A percentile compares a stretch with the other conserved stretches of the same genome.
phyloP scores from a whole-genome alignment of 768 basidiomycete genomes.

The Tulasnella sp. region DNA sequence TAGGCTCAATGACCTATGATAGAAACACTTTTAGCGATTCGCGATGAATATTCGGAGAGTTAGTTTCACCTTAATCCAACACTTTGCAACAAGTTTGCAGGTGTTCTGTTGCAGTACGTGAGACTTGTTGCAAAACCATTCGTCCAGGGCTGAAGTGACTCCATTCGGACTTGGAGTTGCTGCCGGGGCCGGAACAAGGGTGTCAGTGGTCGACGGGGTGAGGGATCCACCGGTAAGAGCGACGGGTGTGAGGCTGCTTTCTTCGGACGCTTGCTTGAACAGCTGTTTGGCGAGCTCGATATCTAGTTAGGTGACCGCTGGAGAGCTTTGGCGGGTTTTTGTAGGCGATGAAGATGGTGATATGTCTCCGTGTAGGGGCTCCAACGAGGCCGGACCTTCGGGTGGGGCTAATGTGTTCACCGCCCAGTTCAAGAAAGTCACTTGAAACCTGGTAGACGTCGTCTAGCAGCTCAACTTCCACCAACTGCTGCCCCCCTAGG shows the following conservation, averaged over 20 bases:
- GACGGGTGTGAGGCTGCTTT: conserved; percentile 10
- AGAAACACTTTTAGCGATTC: not conserved
- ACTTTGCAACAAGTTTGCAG: conserved; percentile 41
- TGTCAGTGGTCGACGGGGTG: conserved; percentile 34
- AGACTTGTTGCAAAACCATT: conserved; percentile 38
- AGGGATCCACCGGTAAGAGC: conserved; percentile 23
- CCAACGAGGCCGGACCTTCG: not conserved
- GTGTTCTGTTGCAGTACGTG: conserved; percentile 38
- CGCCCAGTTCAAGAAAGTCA: not conserved
- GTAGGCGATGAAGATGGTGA: not conserved
- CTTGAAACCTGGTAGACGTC: conserved; percentile 14
- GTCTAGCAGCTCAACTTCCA: conserved; percentile 3
- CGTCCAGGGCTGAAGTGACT: conserved; percentile 35
- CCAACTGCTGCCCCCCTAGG: not conserved
- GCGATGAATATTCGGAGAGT: not conserved
- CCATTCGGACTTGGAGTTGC: not conserved
- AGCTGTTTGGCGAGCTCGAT: conserved; percentile 24
- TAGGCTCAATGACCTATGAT: conserved; percentile 38
- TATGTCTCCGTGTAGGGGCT: not conserved
- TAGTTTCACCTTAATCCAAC: conserved; percentile 42
- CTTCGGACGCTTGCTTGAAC: conserved; percentile 22
- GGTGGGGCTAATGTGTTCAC: not conserved
- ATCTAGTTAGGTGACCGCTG: conserved; percentile 17
- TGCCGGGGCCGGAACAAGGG: conserved; percentile 33
- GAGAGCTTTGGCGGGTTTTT: not conserved